Base-by-base conservation (phyloP, 768 basidiomycete species). In the Tylopilus rubrobrunneus region DNA sequence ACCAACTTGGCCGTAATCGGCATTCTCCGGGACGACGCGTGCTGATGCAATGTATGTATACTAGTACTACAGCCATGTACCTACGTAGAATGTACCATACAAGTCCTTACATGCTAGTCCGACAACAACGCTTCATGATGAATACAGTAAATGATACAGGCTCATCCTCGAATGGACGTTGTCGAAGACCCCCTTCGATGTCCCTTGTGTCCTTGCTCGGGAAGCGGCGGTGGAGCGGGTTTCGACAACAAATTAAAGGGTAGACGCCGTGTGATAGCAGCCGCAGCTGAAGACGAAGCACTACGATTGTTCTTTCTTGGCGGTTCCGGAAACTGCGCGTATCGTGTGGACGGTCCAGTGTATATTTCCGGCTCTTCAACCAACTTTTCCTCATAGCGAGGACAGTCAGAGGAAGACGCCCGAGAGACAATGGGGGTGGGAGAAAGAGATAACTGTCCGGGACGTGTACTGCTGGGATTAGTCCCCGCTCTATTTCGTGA, bases 301-400 rank as follows among this genome's bases (percentile, higher is more conserved):
- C 62, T 58, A 43, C 72, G 76, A 50, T 64, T 75, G 48, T 76
- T 78, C 60, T 73, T 70, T 50, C 64, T 57, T 37, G 84, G 85
- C 50, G 87, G 87, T 53, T 85, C 85, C 23, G 85, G 86, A 57
- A 88, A 87, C 54, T 77, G 77, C 15, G 87, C 84, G 70, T 84
- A 88, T 56, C 85, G 84, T 51, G 78, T 79, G 45, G 87, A 76
- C 34, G 87, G 86, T 4, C 87, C 87, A n/a, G 73, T 74, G 57
- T 76, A 85, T 46, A 69, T 73, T 63, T 79, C 80, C 28, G 74
- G 61, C 47, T 82, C 82, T 60, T 78, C 76, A 25, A 72, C 54
- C 59, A 60, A 69, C 62, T 59, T 73, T 56, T 59, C 73, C 62
- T 65, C 62, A 72, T 73, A 65, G 44, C 59, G 62, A 48, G 73